Base-by-base conservation (phyloP, 225 moss, liverwort and hornwort genomes). In the Pseudisothecium myosuroides region DNA sequence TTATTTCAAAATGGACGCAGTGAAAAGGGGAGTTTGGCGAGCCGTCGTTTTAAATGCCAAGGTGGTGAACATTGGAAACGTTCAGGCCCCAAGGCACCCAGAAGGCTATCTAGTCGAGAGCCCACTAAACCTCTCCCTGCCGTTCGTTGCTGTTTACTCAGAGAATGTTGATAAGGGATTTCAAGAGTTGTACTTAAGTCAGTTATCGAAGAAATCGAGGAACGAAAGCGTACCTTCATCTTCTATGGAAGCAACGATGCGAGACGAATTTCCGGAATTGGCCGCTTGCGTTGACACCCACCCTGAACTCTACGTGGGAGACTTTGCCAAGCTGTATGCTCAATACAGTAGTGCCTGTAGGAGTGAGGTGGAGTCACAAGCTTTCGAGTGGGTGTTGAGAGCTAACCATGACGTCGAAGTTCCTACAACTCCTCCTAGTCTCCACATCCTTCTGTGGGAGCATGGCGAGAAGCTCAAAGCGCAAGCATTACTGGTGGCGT, bases 311-410 rank as follows among this genome's bases (percentile, higher is more conserved):
- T 95, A 93, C 59, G 86, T 91, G 59, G 83, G 84, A 85, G 95
- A 95, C 80, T 95, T 92, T 74, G 73, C 93, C 58, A 95, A 90
- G 58, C 81, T 93, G 60, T 88, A 90, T 80, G 89, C 95, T 43
- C 88, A 89, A n/a, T 93, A 92, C 85, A 91, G 87, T 83, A 68
- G 81, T 82, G 93, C 91, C 77, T 81, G 82, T 11, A 47, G 91
- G 43, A 89, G 71, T 74, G 91, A 88, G 43, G 69, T 71, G 71
- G 94, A 94, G 83, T 89, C 95, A 14, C 90, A 88, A 83, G 92
- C 95, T 82, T 95, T 95, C 85, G 93, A 95, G 86, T 95, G 93
- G 95, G 91, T 93, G 31, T 31, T 95, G 85, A 86, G 95, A 89
- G 93, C 90, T 34, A 92, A 89, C 58, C 88, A 92, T 36, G 89